Evolutionary conservation across 73 alveolate genomes (phyloP).

Genomic region (Paramecium biaurelia): DNA sequence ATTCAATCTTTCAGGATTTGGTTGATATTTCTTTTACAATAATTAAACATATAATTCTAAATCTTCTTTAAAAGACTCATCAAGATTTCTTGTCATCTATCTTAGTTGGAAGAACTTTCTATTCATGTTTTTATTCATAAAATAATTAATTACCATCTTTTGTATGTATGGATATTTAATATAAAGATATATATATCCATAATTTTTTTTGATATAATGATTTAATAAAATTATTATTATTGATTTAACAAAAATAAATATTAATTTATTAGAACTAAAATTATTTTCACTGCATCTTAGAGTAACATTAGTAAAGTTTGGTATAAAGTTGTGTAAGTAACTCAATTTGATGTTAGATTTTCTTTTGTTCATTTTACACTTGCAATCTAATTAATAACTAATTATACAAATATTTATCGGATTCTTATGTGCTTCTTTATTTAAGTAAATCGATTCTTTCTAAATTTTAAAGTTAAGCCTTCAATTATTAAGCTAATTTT

Average conservation of each 20-base stretch:
- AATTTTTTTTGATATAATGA: too few relatives aligned
- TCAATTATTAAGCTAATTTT: background rate
- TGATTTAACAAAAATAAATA: background rate
- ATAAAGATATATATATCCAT: background rate
- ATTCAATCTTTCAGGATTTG: background rate
- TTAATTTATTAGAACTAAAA: background rate
- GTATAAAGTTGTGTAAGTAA: background rate
- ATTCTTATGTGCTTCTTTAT: slow-evolving; percentile 9
- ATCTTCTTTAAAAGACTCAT: slow-evolving; percentile 2
- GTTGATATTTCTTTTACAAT: background rate
- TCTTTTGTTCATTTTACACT: background rate
- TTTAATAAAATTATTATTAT: too few relatives aligned
- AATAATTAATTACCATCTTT: background rate
- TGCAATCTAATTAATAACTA: background rate
- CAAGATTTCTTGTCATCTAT: slow-evolving; percentile 17
- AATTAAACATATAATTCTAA: background rate
- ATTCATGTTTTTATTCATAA: background rate
- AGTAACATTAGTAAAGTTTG: background rate
- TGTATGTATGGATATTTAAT: background rate
- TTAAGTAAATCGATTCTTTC: slow-evolving; percentile 24
- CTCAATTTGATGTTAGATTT: background rate
- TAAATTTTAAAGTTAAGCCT: slow-evolving; percentile 11
- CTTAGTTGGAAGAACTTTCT: slow-evolving; percentile 26
- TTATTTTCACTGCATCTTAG: background rate
- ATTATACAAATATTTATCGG: slow-evolving; percentile 2